phyloP scores from a whole-genome alignment of 768 basidiomycete genomes.

The Udeniomyces megalosporus region DNA sequence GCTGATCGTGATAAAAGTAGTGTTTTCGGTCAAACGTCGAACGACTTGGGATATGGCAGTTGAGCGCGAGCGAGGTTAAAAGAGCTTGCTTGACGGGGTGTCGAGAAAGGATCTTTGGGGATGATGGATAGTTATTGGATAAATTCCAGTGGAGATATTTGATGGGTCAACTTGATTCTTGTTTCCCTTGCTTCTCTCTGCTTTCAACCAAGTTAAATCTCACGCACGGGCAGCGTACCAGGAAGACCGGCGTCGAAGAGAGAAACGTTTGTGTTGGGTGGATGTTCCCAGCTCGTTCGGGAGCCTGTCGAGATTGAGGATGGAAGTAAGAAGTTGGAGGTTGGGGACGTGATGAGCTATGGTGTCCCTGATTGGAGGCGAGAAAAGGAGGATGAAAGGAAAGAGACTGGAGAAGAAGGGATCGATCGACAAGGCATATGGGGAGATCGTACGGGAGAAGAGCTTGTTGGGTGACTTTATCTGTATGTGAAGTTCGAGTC shows the following conservation, averaged over 20 bases:
- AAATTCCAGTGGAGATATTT: slow-evolving; percentile 44
- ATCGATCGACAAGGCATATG: not conserved
- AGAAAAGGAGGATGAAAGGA: not conserved
- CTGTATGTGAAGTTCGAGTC: slow-evolving; percentile 91
- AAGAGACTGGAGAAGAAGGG: slow-evolving; percentile 4
- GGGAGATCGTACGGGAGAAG: slow-evolving; percentile 48
- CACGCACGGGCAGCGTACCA: slow-evolving; percentile 71
- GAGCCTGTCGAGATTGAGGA: slow-evolving; percentile 28
- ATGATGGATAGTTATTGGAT: too few species aligned
- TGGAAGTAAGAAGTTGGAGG: too few species aligned
- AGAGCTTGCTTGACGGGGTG: slow-evolving; percentile 54
- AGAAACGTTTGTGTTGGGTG: slow-evolving; percentile 58
- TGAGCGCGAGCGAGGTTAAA: slow-evolving; percentile 61
- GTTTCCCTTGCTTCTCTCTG: not conserved
- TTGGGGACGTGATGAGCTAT: too few species aligned
- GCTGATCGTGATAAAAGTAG: slow-evolving; percentile 91
- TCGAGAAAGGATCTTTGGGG: slow-evolving; percentile 23
- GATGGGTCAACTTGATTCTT: slow-evolving; percentile 3
- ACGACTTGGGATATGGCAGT: slow-evolving; percentile 37
- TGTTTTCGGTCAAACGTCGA: slow-evolving; percentile 91
- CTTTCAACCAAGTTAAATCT: not conserved
- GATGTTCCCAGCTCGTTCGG: slow-evolving; percentile 36
- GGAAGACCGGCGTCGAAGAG: slow-evolving; percentile 79
- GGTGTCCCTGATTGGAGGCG: too few species aligned
- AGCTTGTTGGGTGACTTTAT: slow-evolving; percentile 74